These are phyloP conservation scores for Yamadazyma jaroonii DNA, from an alignment of 1,139 yeast genomes.

Conservation along the genomic window DNA sequence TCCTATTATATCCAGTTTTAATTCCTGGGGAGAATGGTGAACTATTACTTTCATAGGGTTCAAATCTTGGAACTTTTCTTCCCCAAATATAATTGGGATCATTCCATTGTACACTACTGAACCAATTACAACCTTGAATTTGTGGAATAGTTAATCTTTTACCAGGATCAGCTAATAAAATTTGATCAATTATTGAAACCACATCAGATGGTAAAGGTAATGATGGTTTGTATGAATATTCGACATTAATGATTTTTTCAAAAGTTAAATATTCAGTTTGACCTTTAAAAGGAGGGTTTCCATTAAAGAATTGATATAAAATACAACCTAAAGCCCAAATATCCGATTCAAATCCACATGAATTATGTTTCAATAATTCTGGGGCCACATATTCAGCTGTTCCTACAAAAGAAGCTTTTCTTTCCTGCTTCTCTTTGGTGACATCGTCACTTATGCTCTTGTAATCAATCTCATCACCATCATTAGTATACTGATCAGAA, in stretches of 20 bases:
- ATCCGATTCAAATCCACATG: conserved; percentile 85
- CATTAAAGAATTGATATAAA: conserved; percentile 88
- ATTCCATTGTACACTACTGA: conserved; percentile 40
- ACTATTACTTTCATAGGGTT: conserved; percentile 50
- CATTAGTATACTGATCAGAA: conserved; percentile 29
- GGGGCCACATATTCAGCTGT: conserved; percentile 82
- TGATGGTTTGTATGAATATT: conserved; percentile 78
- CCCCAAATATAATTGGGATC: conserved; percentile 43
- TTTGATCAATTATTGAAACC: conserved; percentile 65
- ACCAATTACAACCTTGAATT: conserved; percentile 39
- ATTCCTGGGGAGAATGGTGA: conserved; percentile 33
- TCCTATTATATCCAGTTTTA: conserved; percentile 38
- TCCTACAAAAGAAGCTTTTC: conserved; percentile 73
- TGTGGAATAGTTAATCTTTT: conserved; percentile 33
- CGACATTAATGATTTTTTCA: conserved; percentile 84
- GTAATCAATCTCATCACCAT: conserved; percentile 39
- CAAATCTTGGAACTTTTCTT: conserved; percentile 46
- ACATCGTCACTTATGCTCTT: conserved; percentile 17
- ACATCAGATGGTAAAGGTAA: conserved; percentile 61
- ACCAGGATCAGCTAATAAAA: conserved; percentile 50
- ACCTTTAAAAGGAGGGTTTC: conserved; percentile 95
- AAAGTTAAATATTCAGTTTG: conserved; percentile 92
- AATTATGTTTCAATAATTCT: conserved; percentile 78
- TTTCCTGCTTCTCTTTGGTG: conserved; percentile 20
- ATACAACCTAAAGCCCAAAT: conserved; percentile 98